Conservation (phyloP, 768 basidiomycete species). For the Tylopilus sp. region DNA sequence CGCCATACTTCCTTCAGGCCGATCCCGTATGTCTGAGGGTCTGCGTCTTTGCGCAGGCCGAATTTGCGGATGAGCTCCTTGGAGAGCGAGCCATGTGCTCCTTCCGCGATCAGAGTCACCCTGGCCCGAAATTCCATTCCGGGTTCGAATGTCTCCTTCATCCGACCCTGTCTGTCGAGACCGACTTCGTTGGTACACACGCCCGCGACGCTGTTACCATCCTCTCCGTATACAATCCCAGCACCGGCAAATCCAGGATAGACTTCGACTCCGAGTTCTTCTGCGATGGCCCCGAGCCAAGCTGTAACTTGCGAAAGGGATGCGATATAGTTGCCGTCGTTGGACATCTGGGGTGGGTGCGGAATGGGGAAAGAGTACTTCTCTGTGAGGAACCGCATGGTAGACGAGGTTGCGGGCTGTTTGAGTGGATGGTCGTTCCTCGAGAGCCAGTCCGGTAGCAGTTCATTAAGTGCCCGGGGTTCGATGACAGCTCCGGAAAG, state of each 20-base stretch:
- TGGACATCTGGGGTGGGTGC: slow-evolving; percentile 96
- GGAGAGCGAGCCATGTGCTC: slow-evolving; percentile 88
- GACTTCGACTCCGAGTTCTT: slow-evolving; percentile 86
- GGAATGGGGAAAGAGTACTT: slow-evolving; percentile 75
- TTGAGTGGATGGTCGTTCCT: slow-evolving; percentile 71
- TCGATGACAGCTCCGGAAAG: slow-evolving; percentile 96
- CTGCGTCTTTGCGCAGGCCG: slow-evolving; percentile 57
- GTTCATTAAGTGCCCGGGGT: slow-evolving; percentile 84
- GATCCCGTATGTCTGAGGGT: slow-evolving; percentile 94
- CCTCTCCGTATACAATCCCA: slow-evolving; percentile 65
- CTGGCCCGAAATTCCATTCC: slow-evolving; percentile 95
- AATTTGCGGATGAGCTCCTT: slow-evolving; percentile 77
- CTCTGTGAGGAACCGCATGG: slow-evolving; percentile 83
- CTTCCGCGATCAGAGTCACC: slow-evolving; percentile 90
- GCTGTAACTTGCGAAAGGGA: slow-evolving; percentile 86
- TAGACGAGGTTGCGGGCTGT: slow-evolving; percentile 71
- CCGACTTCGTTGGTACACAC: slow-evolving; percentile 95
- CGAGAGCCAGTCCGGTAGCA: slow-evolving; percentile 81
- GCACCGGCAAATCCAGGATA: slow-evolving; percentile 98
- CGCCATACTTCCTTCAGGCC: slow-evolving; percentile 99
- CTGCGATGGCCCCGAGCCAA: slow-evolving; percentile 87
- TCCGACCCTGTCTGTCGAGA: slow-evolving; percentile 66
- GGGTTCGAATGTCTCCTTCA: slow-evolving; percentile 89
- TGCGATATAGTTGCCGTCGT: slow-evolving; percentile 89
- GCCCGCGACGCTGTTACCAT: slow-evolving; percentile 45